A percentile compares a stretch with the other conserved stretches of the same genome.
These are phyloP conservation scores for Trypanosoma avium DNA, from an alignment of 208 protist genomes.

Conservation along the genomic window DNA sequence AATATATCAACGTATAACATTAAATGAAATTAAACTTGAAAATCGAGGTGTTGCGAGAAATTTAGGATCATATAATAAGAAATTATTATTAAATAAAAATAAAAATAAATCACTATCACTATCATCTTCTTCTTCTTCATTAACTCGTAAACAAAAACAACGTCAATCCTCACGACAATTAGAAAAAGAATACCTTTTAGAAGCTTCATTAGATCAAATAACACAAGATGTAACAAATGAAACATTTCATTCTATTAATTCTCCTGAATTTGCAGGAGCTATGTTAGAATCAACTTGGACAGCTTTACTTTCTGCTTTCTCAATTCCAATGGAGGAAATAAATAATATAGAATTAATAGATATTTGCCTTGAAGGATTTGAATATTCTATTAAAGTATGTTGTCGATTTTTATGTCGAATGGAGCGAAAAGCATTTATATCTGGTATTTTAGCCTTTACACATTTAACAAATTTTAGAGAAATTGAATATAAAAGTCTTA, in stretches of 20 bases:
- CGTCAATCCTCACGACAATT: not conserved
- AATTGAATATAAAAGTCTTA: slow-evolving; percentile 83
- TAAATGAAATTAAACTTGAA: not conserved
- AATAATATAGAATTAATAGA: slow-evolving; percentile 42
- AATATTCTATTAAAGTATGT: slow-evolving; percentile 45
- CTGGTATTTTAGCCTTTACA: slow-evolving; percentile 67
- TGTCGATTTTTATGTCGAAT: slow-evolving; percentile 51
- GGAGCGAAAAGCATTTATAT: slow-evolving; percentile 69
- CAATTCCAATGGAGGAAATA: slow-evolving; percentile 47
- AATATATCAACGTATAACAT: slow-evolving; percentile 14
- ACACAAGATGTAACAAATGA: slow-evolving; percentile 4
- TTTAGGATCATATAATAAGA: not conserved
- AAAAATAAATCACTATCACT: not conserved
- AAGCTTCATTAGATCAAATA: not conserved
- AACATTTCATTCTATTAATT: not conserved
- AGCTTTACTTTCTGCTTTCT: slow-evolving; percentile 54
- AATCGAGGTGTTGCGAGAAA: not conserved
- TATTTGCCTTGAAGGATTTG: slow-evolving; percentile 66
- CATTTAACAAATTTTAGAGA: slow-evolving; percentile 43
- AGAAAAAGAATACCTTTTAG: not conserved
- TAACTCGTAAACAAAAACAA: not conserved
- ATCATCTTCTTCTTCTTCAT: not conserved
- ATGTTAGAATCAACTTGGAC: slow-evolving; percentile 76
- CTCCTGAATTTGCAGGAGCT: slow-evolving; percentile 19
- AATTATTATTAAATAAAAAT: not conserved